Base-by-base conservation (phyloP, 1,139 yeast genomes). In the Hemisphaericaspora xylanilytica region DNA sequence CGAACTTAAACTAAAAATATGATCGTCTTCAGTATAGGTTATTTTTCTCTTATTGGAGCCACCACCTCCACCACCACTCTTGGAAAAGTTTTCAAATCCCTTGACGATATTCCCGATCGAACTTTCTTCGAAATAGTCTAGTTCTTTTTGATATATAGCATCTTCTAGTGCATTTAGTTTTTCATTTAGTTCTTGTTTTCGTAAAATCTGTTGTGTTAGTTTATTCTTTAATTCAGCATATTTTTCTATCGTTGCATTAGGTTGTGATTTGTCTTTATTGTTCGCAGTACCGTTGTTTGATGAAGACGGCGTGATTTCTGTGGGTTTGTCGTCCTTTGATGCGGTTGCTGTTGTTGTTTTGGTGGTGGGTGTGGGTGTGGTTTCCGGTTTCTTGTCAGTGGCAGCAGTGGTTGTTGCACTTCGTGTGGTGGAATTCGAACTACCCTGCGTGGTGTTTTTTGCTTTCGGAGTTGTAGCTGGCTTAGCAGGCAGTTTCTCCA, bases 31-130 rank as follows among this genome's bases (percentile, higher is more conserved):
- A 0, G 80, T 77, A 56, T 83, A 79, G 7, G 71, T 70, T 13
- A 77, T 66, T 49, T 80, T 73, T 52, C 77, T 74, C 59, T 76
- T 78, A 52, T 69, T 72, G 38, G 21, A 55, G 51, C 22, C 53
- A 26, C 43, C 43, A 13, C 36, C 34, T n/a, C 38, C 37, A 6
- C 55, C 50, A 9, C 65, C 48, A n/a, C 65, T 59, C 55, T 85
- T 86, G 38, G 82, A 71, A 56, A 86, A 85, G 51, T 80, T 84
- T 42, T 90, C 97, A 55, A 89, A 90, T 0, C 97, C 97, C 49
- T 84, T 84, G 25, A 89, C 85, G 25, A 92, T 83, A 56, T 88
- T 88, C 0, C 96, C 96, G 41, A 80, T 78, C 8, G 73, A 64
- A 49, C 71, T 61, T 42, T 85, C 90, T 38, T 82, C 78, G 40